phyloP scores from a whole-genome alignment of 2,329 filamentous ascomycete species.

The Calonectria hawksworthii region DNA sequence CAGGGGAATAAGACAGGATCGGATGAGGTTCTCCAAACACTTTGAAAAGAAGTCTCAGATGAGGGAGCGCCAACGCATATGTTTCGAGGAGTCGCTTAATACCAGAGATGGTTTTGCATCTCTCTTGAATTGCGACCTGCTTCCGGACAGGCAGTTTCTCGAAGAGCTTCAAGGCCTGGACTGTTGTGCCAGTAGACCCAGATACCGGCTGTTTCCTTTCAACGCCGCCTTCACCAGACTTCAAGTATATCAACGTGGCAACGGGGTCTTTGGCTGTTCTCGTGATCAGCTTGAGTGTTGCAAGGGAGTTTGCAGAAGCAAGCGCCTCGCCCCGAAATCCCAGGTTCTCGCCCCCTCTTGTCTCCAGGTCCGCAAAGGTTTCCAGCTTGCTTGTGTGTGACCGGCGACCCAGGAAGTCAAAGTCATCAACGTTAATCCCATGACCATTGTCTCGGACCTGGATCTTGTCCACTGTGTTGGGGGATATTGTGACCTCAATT shows the following conservation, averaged over 20 bases:
- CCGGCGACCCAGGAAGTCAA: constrained; percentile 72
- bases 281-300: constrained; percentile 73
- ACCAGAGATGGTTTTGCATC: constrained; percentile 66
- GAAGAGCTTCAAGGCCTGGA: constrained; percentile 73
- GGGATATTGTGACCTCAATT: constrained; percentile 74
- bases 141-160: constrained; percentile 73
- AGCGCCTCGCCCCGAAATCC: constrained; percentile 84
- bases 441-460: constrained; percentile 82
- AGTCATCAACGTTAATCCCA: constrained; percentile 76
- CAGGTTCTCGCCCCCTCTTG: constrained; percentile 70
- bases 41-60: constrained; percentile 72
- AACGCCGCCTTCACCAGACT: constrained; percentile 49
- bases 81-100: constrained; percentile 73
- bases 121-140: constrained; percentile 69
- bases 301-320: constrained; percentile 74
- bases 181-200: constrained; percentile 77
- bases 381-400: constrained; percentile 82
- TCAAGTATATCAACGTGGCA: constrained; percentile 64
- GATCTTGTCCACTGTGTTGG: constrained; percentile 77
- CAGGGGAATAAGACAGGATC: constrained; percentile 74
- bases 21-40: constrained; percentile 67
- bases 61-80: constrained; percentile 76
- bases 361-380: constrained; percentile 72
- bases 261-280: constrained; percentile 72
- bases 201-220: constrained; percentile 54